These are phyloP conservation scores for Crithidia mellificae DNA, from an alignment of 208 protist genomes.

Conservation along the genomic window DNA sequence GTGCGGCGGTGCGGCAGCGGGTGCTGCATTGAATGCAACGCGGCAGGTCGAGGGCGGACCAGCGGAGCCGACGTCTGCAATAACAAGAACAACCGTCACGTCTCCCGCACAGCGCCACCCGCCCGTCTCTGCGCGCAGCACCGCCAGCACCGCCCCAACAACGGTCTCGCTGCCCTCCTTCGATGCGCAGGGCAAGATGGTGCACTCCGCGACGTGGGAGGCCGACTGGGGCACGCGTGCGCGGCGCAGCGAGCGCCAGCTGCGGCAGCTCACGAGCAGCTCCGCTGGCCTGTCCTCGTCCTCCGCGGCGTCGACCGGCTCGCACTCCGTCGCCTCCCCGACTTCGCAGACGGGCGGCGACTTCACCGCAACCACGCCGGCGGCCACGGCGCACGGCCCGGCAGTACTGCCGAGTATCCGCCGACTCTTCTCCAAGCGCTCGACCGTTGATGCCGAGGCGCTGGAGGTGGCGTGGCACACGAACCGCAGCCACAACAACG, in stretches of 20 bases:
- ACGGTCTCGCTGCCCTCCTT: conserved; percentile 29
- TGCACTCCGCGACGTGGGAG: conserved; percentile 8
- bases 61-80: no score
- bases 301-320: not conserved
- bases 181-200: conserved; percentile 19
- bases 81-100: not conserved
- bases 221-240: conserved; percentile 2
- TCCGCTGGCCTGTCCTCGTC: conserved; percentile 12
- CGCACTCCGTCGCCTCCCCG: not conserved
- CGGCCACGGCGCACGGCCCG: not conserved
- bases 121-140: no score
- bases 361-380: no score
- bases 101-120: not conserved
- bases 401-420: conserved; percentile 29
- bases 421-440: conserved; percentile 27
- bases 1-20: not conserved
- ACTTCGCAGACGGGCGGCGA: not conserved
- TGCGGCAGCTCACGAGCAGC: conserved; percentile 26
- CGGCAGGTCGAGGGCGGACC: no score
- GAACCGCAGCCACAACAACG: not conserved
- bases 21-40: no score
- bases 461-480: no score
- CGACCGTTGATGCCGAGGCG: conserved; percentile 1
- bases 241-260: conserved; percentile 23
- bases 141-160: not conserved